phyloP scores from a whole-genome alignment of 805 yeast genomes.

The Monosporozyma unispora region DNA sequence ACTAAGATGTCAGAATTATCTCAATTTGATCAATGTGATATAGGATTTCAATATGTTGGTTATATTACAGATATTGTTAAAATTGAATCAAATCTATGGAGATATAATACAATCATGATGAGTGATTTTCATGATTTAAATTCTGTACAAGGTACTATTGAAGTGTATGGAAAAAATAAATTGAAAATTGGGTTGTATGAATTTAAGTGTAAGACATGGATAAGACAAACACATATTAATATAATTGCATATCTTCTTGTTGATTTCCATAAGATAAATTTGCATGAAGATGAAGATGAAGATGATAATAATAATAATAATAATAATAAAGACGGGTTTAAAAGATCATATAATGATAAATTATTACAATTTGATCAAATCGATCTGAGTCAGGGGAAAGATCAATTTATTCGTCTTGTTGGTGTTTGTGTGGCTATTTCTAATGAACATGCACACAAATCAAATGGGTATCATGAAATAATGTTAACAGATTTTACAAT shows the following conservation, averaged over 20 bases:
- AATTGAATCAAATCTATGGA: background rate
- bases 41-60: background rate
- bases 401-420: constrained; percentile 1
- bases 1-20: background rate
- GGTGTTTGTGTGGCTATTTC: constrained; percentile 17
- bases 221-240: background rate
- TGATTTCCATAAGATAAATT: background rate
- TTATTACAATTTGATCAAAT: background rate
- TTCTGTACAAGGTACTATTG: background rate
- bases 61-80: background rate
- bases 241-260: background rate
- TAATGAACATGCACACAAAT: constrained; percentile 6
- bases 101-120: background rate
- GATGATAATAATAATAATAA: background rate
- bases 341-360: too few species aligned
- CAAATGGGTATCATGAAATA: constrained; percentile 8
- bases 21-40: background rate
- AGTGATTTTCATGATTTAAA: background rate
- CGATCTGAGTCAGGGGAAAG: background rate
- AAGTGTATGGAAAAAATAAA: background rate
- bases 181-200: background rate
- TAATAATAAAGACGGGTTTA: background rate
- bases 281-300: background rate
- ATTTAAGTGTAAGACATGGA: background rate
- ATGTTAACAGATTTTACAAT: constrained; percentile 26